These are phyloP conservation scores for Cryptococcus depauperatus DNA, from an alignment of 1,284 basidiomycete species.

Conservation along the genomic window DNA sequence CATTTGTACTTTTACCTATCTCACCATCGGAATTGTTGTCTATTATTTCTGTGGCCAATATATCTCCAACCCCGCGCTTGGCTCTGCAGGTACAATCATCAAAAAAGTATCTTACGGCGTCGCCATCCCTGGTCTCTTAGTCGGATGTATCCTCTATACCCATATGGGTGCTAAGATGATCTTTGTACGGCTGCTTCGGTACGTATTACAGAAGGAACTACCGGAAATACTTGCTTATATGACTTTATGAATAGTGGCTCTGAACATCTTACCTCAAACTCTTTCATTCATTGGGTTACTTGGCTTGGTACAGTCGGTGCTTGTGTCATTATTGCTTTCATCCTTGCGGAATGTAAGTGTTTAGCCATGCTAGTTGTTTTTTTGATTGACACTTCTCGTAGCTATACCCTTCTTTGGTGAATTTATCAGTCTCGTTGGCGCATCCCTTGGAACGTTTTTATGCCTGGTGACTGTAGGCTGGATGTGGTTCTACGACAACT, in stretches of 20 bases:
- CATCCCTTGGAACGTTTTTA: slow-evolving; percentile 19
- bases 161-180: slow-evolving; percentile 29
- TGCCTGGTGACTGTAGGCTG: slow-evolving; percentile 12
- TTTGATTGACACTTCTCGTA: slow-evolving; percentile 3
- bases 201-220: no score
- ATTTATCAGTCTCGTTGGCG: slow-evolving; percentile 29
- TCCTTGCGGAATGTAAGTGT: slow-evolving; percentile 28
- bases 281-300: slow-evolving; percentile 22
- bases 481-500: slow-evolving; percentile 29
- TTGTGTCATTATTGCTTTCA: slow-evolving; percentile 8
- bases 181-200: slow-evolving; percentile 31
- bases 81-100: slow-evolving; percentile 37
- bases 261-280: slow-evolving; percentile 48
- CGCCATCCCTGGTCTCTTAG: slow-evolving; percentile 37
- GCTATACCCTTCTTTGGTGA: slow-evolving; percentile 36
- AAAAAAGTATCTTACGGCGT: slow-evolving; percentile 44
- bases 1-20: slow-evolving; percentile 36
- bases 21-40: slow-evolving; percentile 34
- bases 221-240: no score
- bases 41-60: slow-evolving; percentile 38
- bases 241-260: slow-evolving; percentile 46
- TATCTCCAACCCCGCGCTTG: slow-evolving; percentile 34
- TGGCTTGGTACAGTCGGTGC: slow-evolving; percentile 3
- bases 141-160: slow-evolving; percentile 14
- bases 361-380: slow-evolving; percentile 1